Evolutionary conservation across 176 grass and related monocot species (phyloP).

Genomic region (Aegilops tauschii): DNA sequence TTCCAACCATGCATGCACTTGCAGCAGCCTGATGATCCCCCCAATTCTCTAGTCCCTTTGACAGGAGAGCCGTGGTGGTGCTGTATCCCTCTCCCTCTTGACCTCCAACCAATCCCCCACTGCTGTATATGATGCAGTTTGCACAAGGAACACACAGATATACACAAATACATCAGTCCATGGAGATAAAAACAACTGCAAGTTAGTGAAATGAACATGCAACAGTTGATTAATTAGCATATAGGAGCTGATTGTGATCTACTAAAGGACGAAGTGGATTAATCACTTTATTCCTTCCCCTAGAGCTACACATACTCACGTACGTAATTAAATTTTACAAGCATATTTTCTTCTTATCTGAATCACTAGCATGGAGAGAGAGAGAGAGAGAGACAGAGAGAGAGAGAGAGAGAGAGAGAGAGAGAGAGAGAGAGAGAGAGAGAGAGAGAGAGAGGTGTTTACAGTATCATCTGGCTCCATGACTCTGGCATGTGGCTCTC

Average conservation of each 20-base stretch:
- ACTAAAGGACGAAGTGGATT: slow-evolving; percentile 49
- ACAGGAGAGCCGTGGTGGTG: slow-evolving; percentile 47
- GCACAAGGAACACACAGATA: slow-evolving; percentile 3
- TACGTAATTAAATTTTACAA: slow-evolving; percentile 26
- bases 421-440: slow-evolving; percentile 3
- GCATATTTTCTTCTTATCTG: background rate
- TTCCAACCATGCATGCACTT: slow-evolving; percentile 25
- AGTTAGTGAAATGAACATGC: slow-evolving; percentile 31
- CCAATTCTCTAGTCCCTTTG: slow-evolving; percentile 60
- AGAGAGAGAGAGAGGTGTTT: slow-evolving; percentile 33
- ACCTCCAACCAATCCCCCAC: slow-evolving; percentile 56
- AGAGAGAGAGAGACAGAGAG: background rate
- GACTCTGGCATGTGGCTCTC: slow-evolving; percentile 68
- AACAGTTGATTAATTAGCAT: slow-evolving; percentile 36
- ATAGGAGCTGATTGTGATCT: slow-evolving; percentile 36
- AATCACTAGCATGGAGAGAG: background rate
- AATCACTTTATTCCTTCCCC: slow-evolving; percentile 47
- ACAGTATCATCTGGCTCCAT: slow-evolving; percentile 90
- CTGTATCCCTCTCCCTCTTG: slow-evolving; percentile 48
- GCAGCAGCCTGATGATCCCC: slow-evolving; percentile 30
- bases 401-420: background rate
- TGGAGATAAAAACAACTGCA: slow-evolving; percentile 41
- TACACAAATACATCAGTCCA: slow-evolving; percentile 36
- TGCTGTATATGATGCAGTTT: slow-evolving; percentile 35
- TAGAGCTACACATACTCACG: slow-evolving; percentile 16